phyloP scores from a whole-genome alignment of 306 rosid species.

The Acacia acuminata region DNA sequence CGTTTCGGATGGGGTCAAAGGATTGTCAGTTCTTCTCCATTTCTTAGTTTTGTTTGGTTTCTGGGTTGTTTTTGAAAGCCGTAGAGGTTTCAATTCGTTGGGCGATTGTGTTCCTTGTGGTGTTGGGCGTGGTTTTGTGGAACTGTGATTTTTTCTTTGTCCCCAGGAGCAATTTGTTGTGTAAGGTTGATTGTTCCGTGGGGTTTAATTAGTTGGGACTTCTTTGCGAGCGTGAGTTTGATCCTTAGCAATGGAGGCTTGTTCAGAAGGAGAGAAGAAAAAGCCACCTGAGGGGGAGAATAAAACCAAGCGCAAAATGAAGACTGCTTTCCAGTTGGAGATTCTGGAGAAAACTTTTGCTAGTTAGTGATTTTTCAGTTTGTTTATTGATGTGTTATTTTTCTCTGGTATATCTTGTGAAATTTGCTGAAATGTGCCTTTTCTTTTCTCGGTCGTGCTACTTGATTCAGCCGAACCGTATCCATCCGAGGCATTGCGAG shows the following conservation, averaged over 20 bases:
- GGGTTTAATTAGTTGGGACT: constrained; percentile 14
- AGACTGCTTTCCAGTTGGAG: constrained; percentile 68
- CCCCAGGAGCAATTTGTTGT: not conserved
- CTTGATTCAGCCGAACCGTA: constrained; percentile 53
- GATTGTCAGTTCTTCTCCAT: constrained; percentile 12
- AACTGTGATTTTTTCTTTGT: not conserved
- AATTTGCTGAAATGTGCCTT: constrained; percentile 23
- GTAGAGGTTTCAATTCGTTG: not conserved
- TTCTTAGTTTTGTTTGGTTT: constrained; percentile 14
- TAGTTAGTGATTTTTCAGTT: constrained; percentile 36
- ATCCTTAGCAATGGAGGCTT: constrained; percentile 54
- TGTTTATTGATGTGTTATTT: not conserved
- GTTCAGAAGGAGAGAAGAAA: constrained; percentile 61
- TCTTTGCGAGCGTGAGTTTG: constrained; percentile 25
- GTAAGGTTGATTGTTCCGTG: constrained; percentile 1
- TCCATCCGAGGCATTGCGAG: constrained; percentile 64
- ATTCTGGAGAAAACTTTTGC: constrained; percentile 67
- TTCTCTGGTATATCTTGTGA: not conserved
- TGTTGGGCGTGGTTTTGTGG: not conserved
- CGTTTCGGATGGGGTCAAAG: not conserved
- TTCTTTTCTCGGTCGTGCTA: constrained; percentile 5
- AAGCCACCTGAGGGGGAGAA: constrained; percentile 55
- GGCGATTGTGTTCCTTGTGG: not conserved
- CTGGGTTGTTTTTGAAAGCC: constrained; percentile 15
- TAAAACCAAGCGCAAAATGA: constrained; percentile 76